Base-by-base conservation (phyloP, 495 filamentous ascomycete genomes). In the Talaromyces wortmannii region DNA sequence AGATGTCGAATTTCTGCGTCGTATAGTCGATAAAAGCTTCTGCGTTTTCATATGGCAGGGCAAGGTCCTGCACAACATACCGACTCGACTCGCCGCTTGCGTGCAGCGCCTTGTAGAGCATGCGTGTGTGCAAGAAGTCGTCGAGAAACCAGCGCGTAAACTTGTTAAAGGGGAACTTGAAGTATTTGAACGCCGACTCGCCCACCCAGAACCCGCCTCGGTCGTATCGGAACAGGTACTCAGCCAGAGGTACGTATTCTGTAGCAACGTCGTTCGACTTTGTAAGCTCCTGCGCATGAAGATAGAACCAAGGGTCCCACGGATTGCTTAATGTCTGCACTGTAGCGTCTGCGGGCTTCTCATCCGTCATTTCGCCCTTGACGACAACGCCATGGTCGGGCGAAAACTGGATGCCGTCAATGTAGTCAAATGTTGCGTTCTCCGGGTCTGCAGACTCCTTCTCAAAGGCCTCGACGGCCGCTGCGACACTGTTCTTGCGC, bases 221-320 rank as follows among this genome's bases (percentile, higher is more conserved):
- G 57, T 86, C 82, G 61, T 86, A 84, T 3, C 83, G 78, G 62
- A 86, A 85, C 33, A 83, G 73, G 55, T 86, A 85, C 32, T 84
- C 80, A 6, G 66, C 69, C 7, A 83, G 62, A 11, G 82, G 82
- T 42, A 83, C 77, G 29, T 66, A 63, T 42, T 84, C 78, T 13
- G 60, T 61, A 3, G 47, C 31, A 50, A 60, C 31, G 49, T 52
- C 33, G 40, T 51, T 43, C 30, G 36, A 44, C 7, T 56, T 58
- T 5, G 62, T 58, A 32, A 57, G 55, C 2, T 52, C 32, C 45
- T 68, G 57, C 13, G 69, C 79, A 55, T 84, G 80, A 1, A 83
- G 67, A 46, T 83, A 83, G 62, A 78, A 84, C 82, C 82, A 85
- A 5, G 81, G 76, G 56, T 84, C 82, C 17, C 61, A 65, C 0